phyloP scores from a whole-genome alignment of 75 land plant genomes.

The Pinus taeda region DNA sequence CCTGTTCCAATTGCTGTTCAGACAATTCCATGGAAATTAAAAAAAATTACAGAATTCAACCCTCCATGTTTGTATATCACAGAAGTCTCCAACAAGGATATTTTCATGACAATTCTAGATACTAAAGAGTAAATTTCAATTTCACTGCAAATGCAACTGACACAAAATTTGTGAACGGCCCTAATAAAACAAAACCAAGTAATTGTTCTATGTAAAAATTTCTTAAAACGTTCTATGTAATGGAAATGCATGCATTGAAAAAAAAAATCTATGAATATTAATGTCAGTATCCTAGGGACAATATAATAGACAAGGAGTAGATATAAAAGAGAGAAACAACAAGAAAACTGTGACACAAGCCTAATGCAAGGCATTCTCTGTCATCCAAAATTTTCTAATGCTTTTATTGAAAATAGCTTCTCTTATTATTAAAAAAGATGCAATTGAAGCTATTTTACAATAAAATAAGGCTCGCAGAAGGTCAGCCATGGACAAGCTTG shows the following conservation, averaged over 20 bases:
- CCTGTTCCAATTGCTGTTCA: conserved; percentile 1
- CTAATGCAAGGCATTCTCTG: not conserved
- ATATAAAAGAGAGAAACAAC: not conserved
- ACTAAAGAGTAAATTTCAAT: not conserved
- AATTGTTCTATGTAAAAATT: not conserved
- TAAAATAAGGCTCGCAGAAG: no score
- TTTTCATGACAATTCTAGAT: not conserved
- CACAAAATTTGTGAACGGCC: not conserved
- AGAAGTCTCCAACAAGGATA: no score
- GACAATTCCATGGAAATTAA: not conserved
- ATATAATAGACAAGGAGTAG: not conserved
- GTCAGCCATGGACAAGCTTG: no score
- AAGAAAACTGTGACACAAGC: not conserved
- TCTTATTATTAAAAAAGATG: no score
- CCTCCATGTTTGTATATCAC: no score
- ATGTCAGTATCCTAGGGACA: not conserved
- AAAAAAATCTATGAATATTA: not conserved
- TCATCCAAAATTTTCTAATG: not conserved
- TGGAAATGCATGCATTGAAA: not conserved
- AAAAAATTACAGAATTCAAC: no score
- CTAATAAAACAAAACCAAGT: not conserved
- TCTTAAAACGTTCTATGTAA: not conserved
- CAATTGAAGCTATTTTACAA: no score
- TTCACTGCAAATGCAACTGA: not conserved
- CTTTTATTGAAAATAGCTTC: no score